Base-by-base conservation (phyloP, 2,329 filamentous ascomycete species). In the Gyromitra esculenta region DNA sequence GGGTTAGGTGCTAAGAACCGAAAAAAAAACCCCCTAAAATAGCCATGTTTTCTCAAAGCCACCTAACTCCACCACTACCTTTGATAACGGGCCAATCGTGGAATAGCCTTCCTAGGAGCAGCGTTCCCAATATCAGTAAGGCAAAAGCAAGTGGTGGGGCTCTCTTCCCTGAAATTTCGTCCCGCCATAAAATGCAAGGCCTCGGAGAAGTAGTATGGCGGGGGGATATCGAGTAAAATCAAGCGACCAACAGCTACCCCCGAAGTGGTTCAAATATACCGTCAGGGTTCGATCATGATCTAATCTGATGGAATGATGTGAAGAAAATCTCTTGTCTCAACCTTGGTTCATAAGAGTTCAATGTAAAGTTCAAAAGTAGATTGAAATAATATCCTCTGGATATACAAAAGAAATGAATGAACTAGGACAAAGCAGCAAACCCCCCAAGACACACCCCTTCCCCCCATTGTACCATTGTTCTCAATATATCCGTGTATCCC, bases 401-500 rank as follows among this genome's bases (percentile, higher is more conserved):
- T n/a, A 56, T 25, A 52, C 21, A 35, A 18, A 43, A 62, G 41
- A 52, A 4, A 39, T 39, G 15, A 41, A 37, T 21, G 31, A 6
- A 39, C 5, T n/a, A 56, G 11, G 21, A 1, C 13, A 41, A 64
- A 50, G 2, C 25, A 31, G 25, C 25, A 31, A 31, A 31, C 25
- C 25, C 25, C 25, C 25, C 25, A 50, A 50, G n/a, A 11, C 21
- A 13, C 9, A 15, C 41, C n/a, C 35, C 15, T 35, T 25, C 43
- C 21, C 13, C 41, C 4, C 18, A 13, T 25, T 13, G 15, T 60
- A 45, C 48, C 31, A 41, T 35, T 59, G 43, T 48, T 64, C 62
- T 59, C 50, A 45, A 45, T 70, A 57, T 71, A 71, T 70, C 63
- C 59, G 63, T 69, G 31, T 68, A 68, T 69, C 60, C 59, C 50